A percentile compares a stretch with the other conserved stretches of the same genome.
phyloP scores from a whole-genome alignment of 2,329 filamentous ascomycete genomes.

The Paraphaeosphaeria minitans region DNA sequence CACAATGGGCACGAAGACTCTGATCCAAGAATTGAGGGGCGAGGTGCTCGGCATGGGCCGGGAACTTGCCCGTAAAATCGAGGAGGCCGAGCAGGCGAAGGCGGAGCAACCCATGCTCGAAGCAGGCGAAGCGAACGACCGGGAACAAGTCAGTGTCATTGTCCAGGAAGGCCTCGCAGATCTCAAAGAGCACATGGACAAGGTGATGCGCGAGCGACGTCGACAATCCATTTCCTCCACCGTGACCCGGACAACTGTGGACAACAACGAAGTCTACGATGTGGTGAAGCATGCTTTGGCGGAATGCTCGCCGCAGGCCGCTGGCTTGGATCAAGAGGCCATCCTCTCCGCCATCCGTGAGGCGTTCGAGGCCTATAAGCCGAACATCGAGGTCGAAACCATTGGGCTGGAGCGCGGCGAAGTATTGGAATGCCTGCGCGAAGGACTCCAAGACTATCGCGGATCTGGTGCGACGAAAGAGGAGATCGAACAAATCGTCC shows the following conservation, averaged over 20 bases:
- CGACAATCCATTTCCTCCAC: conserved; percentile 68
- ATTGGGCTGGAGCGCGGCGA: conserved; percentile 90
- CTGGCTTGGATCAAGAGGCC: conserved; percentile 69
- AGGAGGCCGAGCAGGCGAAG: conserved; percentile 64
- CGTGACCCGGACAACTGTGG: conserved; percentile 67
- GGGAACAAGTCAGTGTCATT: conserved; percentile 70
- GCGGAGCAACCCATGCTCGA: conserved; percentile 46
- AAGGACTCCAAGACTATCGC: conserved; percentile 80
- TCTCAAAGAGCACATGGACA: conserved; percentile 82
- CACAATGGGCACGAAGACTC: conserved; percentile 87
- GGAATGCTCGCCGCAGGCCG: conserved; percentile 56
- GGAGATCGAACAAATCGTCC: conserved; percentile 82
- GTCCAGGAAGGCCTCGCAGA: conserved; percentile 81
- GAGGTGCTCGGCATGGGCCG: conserved; percentile 95
- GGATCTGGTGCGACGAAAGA: conserved; percentile 69
- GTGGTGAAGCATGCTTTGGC: conserved; percentile 76
- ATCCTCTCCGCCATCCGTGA: conserved; percentile 86
- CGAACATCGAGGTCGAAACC: conserved; percentile 88
- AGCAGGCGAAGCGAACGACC: conserved; percentile 57
- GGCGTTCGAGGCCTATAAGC: conserved; percentile 85
- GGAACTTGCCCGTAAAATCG: conserved; percentile 85
- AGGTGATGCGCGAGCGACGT: conserved; percentile 75
- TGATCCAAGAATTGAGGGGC: conserved; percentile 86
- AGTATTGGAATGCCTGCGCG: conserved; percentile 81
- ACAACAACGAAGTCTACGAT: conserved; percentile 85